Base-by-base conservation (phyloP, 495 filamentous ascomycete species). In the Xylaria intraflava region DNA sequence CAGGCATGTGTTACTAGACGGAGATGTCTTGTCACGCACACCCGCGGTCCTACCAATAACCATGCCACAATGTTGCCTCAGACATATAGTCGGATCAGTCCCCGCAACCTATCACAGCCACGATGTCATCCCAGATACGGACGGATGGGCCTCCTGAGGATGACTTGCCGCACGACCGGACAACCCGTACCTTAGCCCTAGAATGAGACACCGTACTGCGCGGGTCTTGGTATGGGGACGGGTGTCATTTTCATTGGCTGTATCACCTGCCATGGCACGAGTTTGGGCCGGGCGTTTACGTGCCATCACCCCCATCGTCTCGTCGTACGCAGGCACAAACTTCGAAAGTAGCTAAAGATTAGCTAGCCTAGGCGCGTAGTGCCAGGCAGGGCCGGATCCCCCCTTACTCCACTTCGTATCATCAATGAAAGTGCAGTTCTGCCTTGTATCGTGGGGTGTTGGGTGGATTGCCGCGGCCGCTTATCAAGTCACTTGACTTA, bases 1-100 rank as follows among this genome's bases (percentile, higher is more conserved):
- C 49, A 31, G 19, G 38, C 43, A 41, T 38, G 50, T 53, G 36
- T 46, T 24, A 53, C 42, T 20, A 22, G 40, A 39, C 42, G 33
- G 31, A 27, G 22, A 26, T 40, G 35, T 40, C 24, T 52, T 17
- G 24, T 46, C 42, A 46, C 29, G 7, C 46, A 24, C 22, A 14
- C 30, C 36, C 19, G 30, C 30, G 30, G 35, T 31, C 14, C 41
- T 17, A n/a, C 30, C 9, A 16, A 10, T 22, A 26, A 5, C 16
- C n/a, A 29, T 26, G 23, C 20, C 31, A 26, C 41, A 17, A 22
- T 27, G n/a, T 26, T 27, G 14, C 31, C 41, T 38, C 26, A 33
- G 19, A 30, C 50, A 38, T 38, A 41, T 53, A 41, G 38, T 12
- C 40, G 26, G 19, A 30, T 53, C 26, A n/a, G 35, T 3, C 4